Evolutionary conservation across 495 filamentous ascomycete genomes (phyloP), one percentile per base, ranked within the genome.

Genomic region (Ascobolus immersus): DNA sequence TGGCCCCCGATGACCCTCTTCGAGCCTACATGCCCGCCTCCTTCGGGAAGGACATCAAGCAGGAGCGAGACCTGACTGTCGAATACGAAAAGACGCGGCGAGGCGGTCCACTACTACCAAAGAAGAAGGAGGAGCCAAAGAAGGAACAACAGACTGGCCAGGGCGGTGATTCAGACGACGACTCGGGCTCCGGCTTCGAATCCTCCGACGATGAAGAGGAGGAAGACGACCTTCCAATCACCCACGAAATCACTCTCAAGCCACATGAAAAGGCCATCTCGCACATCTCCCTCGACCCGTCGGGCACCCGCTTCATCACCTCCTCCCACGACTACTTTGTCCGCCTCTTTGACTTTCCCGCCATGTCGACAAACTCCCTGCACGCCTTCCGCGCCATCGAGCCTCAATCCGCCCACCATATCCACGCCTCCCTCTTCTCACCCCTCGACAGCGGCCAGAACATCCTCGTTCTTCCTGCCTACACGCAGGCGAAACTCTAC

Each of bases 351-450:
- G 86, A 96, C 51, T 90, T 96, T 54, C 67, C 80, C 1, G 75
- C 84, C 19, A 84, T 94, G 77, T 93, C 84, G 0, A 75, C 80
- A 0, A 84, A 82, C 3, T 91, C 90, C 0, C 62, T 94, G 18
- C 70, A 80, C 40, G 77, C 89, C 2, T 96, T 96, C 63, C 79
- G 77, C 46, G 78, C 73, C 8, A 62, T 96, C 19, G 86, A 96
- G 55, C 84, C 86, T 2, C 60, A 72, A 28, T 86, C 93, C 43
- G 74, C 78, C 8, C 86, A 94, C 44, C 67, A 82, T 13, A 67
- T 96, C 14, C 67, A 93, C 48, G 71, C 77, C 45, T 68, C 74
- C 34, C 65, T 71, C 24, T 94, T 93, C 63, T 92, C 86, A 39
- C 74, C 76, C 7, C 54, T 76, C 13, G 46, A 45, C 29, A 73